Conservation (phyloP, 106 monocot genomes). For the Dioscorea alata region DNA sequence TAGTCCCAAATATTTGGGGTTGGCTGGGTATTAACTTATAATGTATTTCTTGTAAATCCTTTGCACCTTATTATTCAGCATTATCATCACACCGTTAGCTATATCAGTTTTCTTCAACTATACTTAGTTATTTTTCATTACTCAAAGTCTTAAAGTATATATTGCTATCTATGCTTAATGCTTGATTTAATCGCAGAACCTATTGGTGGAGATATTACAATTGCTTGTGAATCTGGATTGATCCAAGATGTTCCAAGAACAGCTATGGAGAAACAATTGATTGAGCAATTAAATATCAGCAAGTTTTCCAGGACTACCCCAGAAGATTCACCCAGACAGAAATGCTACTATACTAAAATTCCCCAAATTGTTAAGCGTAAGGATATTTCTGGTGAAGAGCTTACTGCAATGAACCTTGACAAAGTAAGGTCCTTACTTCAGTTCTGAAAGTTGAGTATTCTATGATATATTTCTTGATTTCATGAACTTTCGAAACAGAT, state of each 20-base stretch:
- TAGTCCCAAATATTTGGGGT: too few relatives aligned
- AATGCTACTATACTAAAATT: conserved; percentile 75
- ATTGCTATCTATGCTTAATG: too few relatives aligned
- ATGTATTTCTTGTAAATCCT: too few relatives aligned
- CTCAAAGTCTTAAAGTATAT: too few relatives aligned
- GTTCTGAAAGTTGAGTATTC: not conserved
- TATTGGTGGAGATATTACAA: conserved; percentile 64
- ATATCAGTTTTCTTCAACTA: too few relatives aligned
- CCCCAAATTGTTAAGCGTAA: conserved; percentile 62
- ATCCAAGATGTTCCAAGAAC: conserved; percentile 37
- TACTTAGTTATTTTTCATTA: too few relatives aligned
- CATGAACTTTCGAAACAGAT: too few relatives aligned
- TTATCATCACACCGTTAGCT: too few relatives aligned
- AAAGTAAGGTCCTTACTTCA: conserved; percentile 48
- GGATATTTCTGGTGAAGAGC: conserved; percentile 47
- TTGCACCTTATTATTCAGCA: too few relatives aligned
- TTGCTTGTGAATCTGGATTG: conserved; percentile 53
- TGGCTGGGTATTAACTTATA: too few relatives aligned
- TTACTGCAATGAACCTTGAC: conserved; percentile 87
- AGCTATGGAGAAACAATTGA: conserved; percentile 37
- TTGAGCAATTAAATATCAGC: conserved; percentile 43
- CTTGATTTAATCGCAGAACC: conserved; percentile 49
- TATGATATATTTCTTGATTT: too few relatives aligned
- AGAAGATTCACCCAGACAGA: conserved; percentile 23
- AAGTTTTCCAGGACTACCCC: conserved; percentile 31